These are phyloP conservation scores for Fusarium tuaranense DNA, from an alignment of 2,329 filamentous ascomycete species.

Conservation along the genomic window DNA sequence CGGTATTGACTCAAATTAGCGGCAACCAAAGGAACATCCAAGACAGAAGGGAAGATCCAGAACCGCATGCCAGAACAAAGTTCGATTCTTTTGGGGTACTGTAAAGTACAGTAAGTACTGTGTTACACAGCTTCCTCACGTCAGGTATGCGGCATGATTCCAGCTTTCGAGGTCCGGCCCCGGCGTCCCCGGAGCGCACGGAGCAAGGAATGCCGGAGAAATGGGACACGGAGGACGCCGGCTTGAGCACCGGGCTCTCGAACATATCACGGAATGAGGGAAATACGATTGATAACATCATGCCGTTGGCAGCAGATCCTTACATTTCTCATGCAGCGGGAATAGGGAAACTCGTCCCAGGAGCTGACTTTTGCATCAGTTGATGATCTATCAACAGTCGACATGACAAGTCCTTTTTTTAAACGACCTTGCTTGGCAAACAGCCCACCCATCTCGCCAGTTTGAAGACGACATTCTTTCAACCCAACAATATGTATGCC, in stretches of 20 bases:
- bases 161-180: conserved; percentile 28
- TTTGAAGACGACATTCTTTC: neutral
- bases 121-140: neutral
- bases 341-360: neutral
- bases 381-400: conserved; percentile 1
- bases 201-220: conserved; percentile 25
- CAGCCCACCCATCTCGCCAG: conserved; percentile 19
- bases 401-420: conserved; percentile 2
- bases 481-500: neutral
- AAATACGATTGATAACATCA: conserved; percentile 15
- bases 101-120: neutral
- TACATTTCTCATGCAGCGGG: conserved; percentile 3
- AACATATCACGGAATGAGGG: conserved; percentile 32
- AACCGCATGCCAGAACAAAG: neutral
- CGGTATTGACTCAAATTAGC: conserved; percentile 33
- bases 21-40: conserved; percentile 8
- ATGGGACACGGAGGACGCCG: conserved; percentile 27
- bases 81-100: neutral
- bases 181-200: conserved; percentile 37
- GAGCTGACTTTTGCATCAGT: neutral
- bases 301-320: conserved; percentile 10
- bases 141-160: conserved; percentile 20
- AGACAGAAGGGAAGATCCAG: conserved; percentile 26
- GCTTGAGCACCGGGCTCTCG: conserved; percentile 15
- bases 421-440: conserved; percentile 4